Evolutionary conservation across 805 yeast genomes (phyloP).

Genomic region (Groenewaldozyma tartarivorans): DNA sequence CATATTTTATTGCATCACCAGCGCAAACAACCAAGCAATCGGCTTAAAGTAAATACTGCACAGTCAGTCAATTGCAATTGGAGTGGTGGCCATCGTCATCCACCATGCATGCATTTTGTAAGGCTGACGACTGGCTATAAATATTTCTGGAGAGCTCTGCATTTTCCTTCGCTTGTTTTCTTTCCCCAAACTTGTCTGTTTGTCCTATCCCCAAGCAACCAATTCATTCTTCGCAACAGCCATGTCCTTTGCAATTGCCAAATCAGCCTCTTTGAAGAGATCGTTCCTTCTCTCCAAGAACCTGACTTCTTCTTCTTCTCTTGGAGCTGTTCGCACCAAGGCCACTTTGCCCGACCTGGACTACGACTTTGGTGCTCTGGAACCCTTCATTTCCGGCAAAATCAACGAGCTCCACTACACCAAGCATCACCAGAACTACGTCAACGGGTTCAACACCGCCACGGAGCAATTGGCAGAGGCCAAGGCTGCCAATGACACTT

Average conservation of each 20-base stretch:
- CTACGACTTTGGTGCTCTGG: conserved; percentile 77
- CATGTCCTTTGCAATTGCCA: conserved; percentile 10
- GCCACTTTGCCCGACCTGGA: conserved; percentile 72
- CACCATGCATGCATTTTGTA: no score
- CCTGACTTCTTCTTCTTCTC: conserved; percentile 4
- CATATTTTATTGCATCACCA: no score
- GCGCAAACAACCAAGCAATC: no score
- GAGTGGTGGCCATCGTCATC: no score
- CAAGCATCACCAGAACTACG: conserved; percentile 90
- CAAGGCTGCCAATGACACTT: conserved; percentile 45
- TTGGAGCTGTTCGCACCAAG: conserved; percentile 22
- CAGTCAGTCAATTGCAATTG: no score
- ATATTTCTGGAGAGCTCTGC: no score
- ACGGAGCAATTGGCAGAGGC: conserved; percentile 67
- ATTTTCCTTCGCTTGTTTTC: no score
- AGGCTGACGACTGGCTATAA: no score
- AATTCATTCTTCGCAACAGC: no score
- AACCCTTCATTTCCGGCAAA: conserved; percentile 77
- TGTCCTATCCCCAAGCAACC: no score
- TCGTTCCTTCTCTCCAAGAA: conserved; percentile 1
- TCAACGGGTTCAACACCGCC: conserved; percentile 73
- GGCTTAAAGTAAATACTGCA: no score
- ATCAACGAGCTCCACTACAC: conserved; percentile 79
- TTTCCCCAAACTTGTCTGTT: no score
- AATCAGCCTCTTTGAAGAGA: conserved; percentile 2